Base-by-base conservation (phyloP, 257 asterid species). In the Mitragyna speciosa region DNA sequence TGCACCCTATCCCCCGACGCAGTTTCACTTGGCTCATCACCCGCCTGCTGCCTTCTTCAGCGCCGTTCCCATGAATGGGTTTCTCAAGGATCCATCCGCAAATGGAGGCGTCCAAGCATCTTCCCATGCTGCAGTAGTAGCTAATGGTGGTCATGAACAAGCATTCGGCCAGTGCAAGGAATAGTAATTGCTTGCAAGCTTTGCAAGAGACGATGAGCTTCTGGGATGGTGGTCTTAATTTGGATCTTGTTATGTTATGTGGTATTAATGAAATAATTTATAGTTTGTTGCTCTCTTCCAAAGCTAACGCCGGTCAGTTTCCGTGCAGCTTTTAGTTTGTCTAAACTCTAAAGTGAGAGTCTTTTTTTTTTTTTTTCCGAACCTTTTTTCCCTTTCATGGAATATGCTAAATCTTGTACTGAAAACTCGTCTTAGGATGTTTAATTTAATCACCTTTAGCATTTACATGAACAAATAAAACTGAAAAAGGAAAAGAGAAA, bases 131-230 rank as follows among this genome's bases (percentile, higher is more conserved):
- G 80, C 79, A 1, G 69, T 20, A 0, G 61, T 63, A 12, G 85
- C 86, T 19, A 83, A 85, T 28, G 59, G 76, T 47, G 93, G n/a
- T 19, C 63, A 54, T 54, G 30, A 58, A 58, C 90, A 41, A 26
- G 8, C 89, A 7, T 88, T 80, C 76, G 83, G 83, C 12, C 93
- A 87, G 74, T 74, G 82, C 52, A 88, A 91, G 90, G 88, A 91
- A 87, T 87, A 86, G 86, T 84, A 36, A 36, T 19, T 61, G 65
- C 2, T 67, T 11, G 22, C 6, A 19, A 1, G 51, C 73, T 20
- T 28, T 4, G 70, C 43, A 72, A 71, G 41, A 52, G 47, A 70
- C 19, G 74, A 75, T 28, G 39, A 63, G 28, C 9, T 15, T 1
- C 45, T 8, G 9, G 17, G 74, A 4, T 43, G 24, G 20, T 26